Percentiles rank a stretch among this genome's conserved stretches.
Evolutionary conservation across 805 yeast genomes (phyloP).

Genomic region (Zygotorulaspora danielsina): DNA sequence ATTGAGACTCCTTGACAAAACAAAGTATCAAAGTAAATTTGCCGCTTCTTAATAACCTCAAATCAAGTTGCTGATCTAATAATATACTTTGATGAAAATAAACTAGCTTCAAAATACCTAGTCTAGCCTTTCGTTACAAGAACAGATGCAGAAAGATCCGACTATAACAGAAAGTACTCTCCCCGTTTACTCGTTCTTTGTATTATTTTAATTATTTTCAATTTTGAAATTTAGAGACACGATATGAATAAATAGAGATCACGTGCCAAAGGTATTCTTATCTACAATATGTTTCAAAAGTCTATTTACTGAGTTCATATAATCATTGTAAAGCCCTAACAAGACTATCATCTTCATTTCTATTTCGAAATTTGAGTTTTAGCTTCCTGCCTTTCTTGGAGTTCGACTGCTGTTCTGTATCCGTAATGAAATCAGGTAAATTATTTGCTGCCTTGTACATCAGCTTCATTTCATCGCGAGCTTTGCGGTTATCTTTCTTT

Average conservation of each 20-base stretch:
- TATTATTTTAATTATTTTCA: neutral
- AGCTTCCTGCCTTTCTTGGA: slow-evolving; percentile 19
- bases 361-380: slow-evolving; percentile 18
- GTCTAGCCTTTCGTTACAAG: too few species aligned
- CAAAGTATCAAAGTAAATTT: too few species aligned
- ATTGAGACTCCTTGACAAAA: too few species aligned
- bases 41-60: too few species aligned
- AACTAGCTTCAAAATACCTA: too few species aligned
- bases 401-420: slow-evolving; percentile 2
- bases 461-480: slow-evolving; percentile 13
- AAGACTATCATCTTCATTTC: slow-evolving; percentile 1
- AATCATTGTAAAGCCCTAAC: neutral
- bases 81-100: too few species aligned
- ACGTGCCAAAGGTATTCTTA: neutral
- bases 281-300: neutral
- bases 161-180: too few species aligned
- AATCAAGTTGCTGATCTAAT: too few species aligned
- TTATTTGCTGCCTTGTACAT: slow-evolving; percentile 19
- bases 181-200: neutral
- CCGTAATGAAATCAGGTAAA: slow-evolving; percentile 18
- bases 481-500: slow-evolving; percentile 14
- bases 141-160: too few species aligned
- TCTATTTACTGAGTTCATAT: too few species aligned
- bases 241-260: neutral
- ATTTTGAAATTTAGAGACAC: neutral